A percentile compares a stretch with the other conserved stretches of the same genome.
These are phyloP conservation scores for Scytalidium sp. DNA, from an alignment of 2,329 filamentous ascomycete species.

Conservation along the genomic window DNA sequence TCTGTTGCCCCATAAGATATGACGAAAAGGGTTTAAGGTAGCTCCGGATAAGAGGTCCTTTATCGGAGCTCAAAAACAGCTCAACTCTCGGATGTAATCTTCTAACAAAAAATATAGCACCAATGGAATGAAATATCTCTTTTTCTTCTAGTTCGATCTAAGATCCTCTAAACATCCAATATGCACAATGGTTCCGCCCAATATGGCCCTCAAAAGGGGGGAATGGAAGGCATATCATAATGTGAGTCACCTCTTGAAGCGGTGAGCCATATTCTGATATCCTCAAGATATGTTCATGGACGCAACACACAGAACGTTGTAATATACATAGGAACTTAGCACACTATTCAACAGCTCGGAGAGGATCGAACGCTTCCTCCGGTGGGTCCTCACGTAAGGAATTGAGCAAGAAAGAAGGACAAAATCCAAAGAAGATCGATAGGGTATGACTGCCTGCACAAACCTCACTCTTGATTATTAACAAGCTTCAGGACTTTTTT, in stretches of 20 bases:
- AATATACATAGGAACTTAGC: constrained; percentile 5
- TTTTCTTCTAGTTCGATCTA: background rate
- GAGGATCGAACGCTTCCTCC: constrained; percentile 14
- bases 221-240: constrained; percentile 27
- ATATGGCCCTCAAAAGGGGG: constrained; percentile 27
- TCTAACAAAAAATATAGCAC: background rate
- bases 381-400: constrained; percentile 23
- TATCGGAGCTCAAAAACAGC: background rate
- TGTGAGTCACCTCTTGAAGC: constrained; percentile 21
- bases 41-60: background rate
- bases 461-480: background rate
- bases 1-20: no score
- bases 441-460: constrained; percentile 36
- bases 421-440: constrained; percentile 44
- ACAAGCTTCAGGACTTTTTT: constrained; percentile 70
- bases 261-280: constrained; percentile 13
- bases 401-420: constrained; percentile 22
- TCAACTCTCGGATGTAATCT: background rate
- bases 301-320: constrained; percentile 11
- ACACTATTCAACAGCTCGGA: constrained; percentile 12
- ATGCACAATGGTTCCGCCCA: constrained; percentile 30
- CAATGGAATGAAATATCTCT: background rate
- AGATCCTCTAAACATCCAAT: constrained; percentile 12
- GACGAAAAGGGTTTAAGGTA: background rate
- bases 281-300: constrained; percentile 23